Conservation (phyloP, 495 filamentous ascomycete genomes). For the Penicillium canescens region DNA sequence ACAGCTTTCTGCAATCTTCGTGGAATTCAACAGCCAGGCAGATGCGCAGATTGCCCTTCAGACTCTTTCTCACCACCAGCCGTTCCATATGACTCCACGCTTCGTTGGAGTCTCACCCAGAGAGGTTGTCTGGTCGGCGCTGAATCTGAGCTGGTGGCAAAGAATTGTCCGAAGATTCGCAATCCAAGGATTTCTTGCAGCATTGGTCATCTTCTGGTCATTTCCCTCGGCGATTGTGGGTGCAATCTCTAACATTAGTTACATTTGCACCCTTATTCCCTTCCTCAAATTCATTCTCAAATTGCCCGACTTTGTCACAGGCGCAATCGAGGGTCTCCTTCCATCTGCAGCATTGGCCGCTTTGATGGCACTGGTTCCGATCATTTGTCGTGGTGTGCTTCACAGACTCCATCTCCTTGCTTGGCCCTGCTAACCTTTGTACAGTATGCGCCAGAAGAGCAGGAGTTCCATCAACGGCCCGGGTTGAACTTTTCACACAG, state of each 20-base stretch:
- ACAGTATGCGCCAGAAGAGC: conserved; percentile 69
- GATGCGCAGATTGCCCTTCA: conserved; percentile 82
- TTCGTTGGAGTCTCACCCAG: conserved; percentile 74
- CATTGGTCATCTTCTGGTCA: conserved; percentile 87
- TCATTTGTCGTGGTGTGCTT: conserved; percentile 71
- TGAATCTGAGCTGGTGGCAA: conserved; percentile 84
- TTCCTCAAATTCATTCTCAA: conserved; percentile 69
- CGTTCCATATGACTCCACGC: conserved; percentile 81
- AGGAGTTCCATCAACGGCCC: conserved; percentile 72
- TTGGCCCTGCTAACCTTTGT: conserved; percentile 15
- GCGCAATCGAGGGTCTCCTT: conserved; percentile 76
- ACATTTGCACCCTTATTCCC: conserved; percentile 58
- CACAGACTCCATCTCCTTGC: neutral
- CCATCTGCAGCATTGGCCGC: conserved; percentile 74
- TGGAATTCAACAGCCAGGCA: conserved; percentile 78
- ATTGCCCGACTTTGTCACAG: conserved; percentile 68
- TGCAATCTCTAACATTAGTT: conserved; percentile 75
- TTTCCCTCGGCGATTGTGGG: conserved; percentile 84
- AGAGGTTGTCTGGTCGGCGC: conserved; percentile 81
- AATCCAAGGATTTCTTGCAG: conserved; percentile 67
- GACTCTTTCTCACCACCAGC: conserved; percentile 78
- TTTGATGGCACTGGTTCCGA: conserved; percentile 84
- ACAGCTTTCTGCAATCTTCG: conserved; percentile 70
- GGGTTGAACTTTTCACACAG: conserved; percentile 82
- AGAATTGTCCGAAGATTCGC: conserved; percentile 65